Percentiles rank a stretch among this genome's conserved stretches.
Conservation (phyloP, 1,284 basidiomycete species). For the Ustilago loliicola region DNA sequence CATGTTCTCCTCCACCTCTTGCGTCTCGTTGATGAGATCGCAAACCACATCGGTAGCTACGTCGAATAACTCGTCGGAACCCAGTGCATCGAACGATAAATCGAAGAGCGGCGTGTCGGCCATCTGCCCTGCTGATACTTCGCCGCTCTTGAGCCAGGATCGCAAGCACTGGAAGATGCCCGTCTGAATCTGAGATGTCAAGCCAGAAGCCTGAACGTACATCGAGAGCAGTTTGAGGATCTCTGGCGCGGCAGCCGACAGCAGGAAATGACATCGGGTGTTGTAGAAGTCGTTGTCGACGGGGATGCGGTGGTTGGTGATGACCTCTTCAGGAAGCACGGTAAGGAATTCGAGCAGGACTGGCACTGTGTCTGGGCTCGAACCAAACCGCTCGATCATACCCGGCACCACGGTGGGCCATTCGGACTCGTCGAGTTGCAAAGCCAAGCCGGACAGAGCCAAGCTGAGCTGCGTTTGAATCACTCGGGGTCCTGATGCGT, state of each 20-base stretch:
- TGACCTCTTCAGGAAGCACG: conserved; percentile 90
- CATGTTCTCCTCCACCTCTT: conserved; percentile 96
- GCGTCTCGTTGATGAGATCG: conserved; percentile 97
- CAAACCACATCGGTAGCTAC: conserved; percentile 90
- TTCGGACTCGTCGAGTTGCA: conserved; percentile 81
- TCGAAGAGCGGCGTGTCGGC: conserved; percentile 85
- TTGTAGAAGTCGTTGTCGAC: conserved; percentile 84
- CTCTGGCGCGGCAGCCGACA: conserved; percentile 77
- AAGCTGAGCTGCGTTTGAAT: conserved; percentile 91
- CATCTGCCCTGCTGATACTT: conserved; percentile 79
- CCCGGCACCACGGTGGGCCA: conserved; percentile 86
- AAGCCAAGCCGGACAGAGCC: conserved; percentile 87
- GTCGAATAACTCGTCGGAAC: conserved; percentile 85
- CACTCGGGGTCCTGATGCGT: conserved; percentile 81
- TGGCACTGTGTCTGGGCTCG: conserved; percentile 84
- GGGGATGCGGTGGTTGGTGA: conserved; percentile 87
- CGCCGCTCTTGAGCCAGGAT: conserved; percentile 89
- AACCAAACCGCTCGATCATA: conserved; percentile 88
- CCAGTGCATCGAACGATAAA: conserved; percentile 72
- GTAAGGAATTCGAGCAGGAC: conserved; percentile 90
- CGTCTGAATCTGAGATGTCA: conserved; percentile 83
- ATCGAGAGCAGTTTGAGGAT: conserved; percentile 85
- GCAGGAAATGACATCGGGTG: conserved; percentile 56
- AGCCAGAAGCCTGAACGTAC: conserved; percentile 89
- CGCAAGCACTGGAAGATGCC: conserved; percentile 89